These are phyloP conservation scores for Vinca minor DNA, from an alignment of 257 asterid genomes.

Conservation along the genomic window DNA sequence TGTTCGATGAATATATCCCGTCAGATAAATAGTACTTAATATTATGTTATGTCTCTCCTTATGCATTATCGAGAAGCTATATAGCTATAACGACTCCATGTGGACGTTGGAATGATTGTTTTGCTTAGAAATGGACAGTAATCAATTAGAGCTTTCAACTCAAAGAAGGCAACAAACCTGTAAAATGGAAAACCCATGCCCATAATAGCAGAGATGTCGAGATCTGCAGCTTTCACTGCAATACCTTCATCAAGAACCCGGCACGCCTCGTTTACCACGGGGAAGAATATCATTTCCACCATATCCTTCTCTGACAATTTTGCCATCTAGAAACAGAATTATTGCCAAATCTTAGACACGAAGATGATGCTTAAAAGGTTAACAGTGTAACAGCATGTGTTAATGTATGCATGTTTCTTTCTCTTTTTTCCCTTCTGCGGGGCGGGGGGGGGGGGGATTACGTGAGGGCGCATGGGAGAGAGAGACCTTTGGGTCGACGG, in stretches of 20 bases:
- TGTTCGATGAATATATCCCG: conserved; percentile 19
- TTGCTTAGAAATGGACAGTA: background rate
- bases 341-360: background rate
- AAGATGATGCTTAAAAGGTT: background rate
- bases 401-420: no score
- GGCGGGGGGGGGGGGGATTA: background rate
- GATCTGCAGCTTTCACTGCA: conserved; percentile 85
- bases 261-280: conserved; percentile 93
- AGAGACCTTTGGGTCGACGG: conserved; percentile 71
- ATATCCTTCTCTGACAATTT: conserved; percentile 75
- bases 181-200: conserved; percentile 98
- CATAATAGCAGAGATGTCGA: conserved; percentile 86
- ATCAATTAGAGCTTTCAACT: no score
- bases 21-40: background rate
- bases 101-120: background rate
- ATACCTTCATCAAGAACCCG: conserved; percentile 88
- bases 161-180: conserved; percentile 36
- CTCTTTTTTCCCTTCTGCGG: no score
- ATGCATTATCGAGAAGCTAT: background rate
- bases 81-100: background rate
- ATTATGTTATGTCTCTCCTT: background rate
- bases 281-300: conserved; percentile 89
- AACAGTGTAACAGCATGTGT: background rate
- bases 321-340: conserved; percentile 29
- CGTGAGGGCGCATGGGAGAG: background rate